A percentile compares a stretch with the other conserved stretches of the same genome.
phyloP scores from a whole-genome alignment of 192 early-diverging fungal genomes.

The Backusella sp. region DNA sequence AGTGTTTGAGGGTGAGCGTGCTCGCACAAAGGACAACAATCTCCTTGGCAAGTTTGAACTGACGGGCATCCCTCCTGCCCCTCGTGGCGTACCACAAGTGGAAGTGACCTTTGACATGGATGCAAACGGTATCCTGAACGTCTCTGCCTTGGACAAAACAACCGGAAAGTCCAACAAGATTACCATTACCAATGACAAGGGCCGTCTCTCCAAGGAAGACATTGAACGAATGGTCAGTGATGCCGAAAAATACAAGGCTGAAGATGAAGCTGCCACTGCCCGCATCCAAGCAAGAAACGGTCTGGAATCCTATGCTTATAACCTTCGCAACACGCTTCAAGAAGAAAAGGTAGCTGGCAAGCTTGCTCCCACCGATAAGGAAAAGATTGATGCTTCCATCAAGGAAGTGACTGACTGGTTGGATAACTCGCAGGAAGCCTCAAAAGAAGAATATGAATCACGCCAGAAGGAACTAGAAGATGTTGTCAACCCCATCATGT shows the following conservation, averaged over 20 bases:
- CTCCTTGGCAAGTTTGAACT: slow-evolving; percentile 98
- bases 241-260: slow-evolving; percentile 86
- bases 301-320: slow-evolving; percentile 96
- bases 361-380: slow-evolving; percentile 80
- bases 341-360: slow-evolving; percentile 71
- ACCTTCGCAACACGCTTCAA: slow-evolving; percentile 86
- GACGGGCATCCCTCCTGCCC: slow-evolving; percentile 94
- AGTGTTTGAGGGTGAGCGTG: slow-evolving; percentile 97
- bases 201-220: slow-evolving; percentile 95
- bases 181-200: slow-evolving; percentile 99
- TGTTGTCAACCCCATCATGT: slow-evolving; percentile 94
- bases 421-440: slow-evolving; percentile 84
- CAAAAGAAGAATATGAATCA: slow-evolving; percentile 92
- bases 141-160: slow-evolving; percentile 91
- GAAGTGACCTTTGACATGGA: slow-evolving; percentile 97
- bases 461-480: slow-evolving; percentile 91
- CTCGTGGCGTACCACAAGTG: slow-evolving; percentile 95
- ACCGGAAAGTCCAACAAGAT: slow-evolving; percentile 95
- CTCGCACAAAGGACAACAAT: slow-evolving; percentile 97
- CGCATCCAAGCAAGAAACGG: slow-evolving; percentile 91
- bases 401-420: slow-evolving; percentile 91
- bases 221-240: slow-evolving; percentile 96
- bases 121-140: slow-evolving; percentile 97
- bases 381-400: slow-evolving; percentile 74
- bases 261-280: slow-evolving; percentile 83